Evolutionary conservation across 208 protist genomes (phyloP).

Genomic region (Wallacemonas collosoma): DNA sequence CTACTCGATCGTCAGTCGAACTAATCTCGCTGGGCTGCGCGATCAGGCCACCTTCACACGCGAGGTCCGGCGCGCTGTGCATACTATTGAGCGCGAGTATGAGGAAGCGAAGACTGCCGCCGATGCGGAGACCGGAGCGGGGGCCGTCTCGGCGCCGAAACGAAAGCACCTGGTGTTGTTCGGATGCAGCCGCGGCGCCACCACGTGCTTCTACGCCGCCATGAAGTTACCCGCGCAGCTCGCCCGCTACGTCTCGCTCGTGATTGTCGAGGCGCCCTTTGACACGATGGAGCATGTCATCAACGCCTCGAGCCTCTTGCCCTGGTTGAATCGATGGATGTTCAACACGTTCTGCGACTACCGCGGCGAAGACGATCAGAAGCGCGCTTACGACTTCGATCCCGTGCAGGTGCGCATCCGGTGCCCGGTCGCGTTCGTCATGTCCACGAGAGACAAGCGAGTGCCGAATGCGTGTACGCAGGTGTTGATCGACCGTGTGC

Average conservation of each 20-base stretch:
- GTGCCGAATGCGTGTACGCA: conserved; percentile 76
- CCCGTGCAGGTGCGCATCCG: conserved; percentile 48
- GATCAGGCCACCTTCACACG: conserved; percentile 72
- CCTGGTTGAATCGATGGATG: conserved; percentile 67
- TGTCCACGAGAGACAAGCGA: conserved; percentile 63
- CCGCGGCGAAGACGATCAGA: conserved; percentile 36
- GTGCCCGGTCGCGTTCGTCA: conserved; percentile 85
- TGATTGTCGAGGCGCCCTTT: conserved; percentile 85
- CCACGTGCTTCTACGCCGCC: conserved; percentile 76
- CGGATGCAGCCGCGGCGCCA: conserved; percentile 82
- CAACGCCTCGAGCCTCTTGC: conserved; percentile 51
- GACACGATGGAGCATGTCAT: conserved; percentile 82
- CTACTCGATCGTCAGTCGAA: conserved; percentile 64
- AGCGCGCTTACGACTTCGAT: conserved; percentile 63
- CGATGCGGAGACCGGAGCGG: background rate
- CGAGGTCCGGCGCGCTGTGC: conserved; percentile 69
- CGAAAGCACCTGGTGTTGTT: conserved; percentile 73
- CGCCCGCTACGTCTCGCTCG: conserved; percentile 77
- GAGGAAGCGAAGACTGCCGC: background rate
- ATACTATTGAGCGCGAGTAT: conserved; percentile 31
- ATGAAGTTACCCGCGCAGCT: conserved; percentile 71
- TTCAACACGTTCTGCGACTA: conserved; percentile 77
- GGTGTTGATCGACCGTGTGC: conserved; percentile 65
- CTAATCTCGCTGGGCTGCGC: conserved; percentile 59
- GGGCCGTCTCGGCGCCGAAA: conserved; percentile 1